Conservation (phyloP, 2,329 filamentous ascomycete species). For the Epichloe scottii region DNA sequence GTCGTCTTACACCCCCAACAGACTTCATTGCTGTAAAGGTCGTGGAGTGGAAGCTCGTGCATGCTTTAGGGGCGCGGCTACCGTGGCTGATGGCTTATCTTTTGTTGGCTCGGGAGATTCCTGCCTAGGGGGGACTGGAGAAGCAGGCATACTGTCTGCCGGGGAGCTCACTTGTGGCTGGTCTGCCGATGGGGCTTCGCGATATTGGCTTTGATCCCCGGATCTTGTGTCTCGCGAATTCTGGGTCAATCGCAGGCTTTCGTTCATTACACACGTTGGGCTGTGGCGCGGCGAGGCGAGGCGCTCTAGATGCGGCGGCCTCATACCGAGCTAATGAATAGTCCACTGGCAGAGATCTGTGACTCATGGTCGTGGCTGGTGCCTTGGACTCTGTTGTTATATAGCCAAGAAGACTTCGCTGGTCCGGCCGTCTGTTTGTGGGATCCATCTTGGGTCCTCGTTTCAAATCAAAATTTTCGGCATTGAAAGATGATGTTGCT, state of each 20-base stretch:
- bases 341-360: conserved; percentile 8
- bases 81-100: conserved; percentile 12
- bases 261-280: conserved; percentile 3
- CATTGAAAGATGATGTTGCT: conserved; percentile 4
- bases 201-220: conserved; percentile 21
- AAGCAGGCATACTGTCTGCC: conserved; percentile 42
- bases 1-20: conserved; percentile 29
- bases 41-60: conserved; percentile 37
- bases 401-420: conserved; percentile 31
- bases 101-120: conserved; percentile 11
- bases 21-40: conserved; percentile 31
- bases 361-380: conserved; percentile 4
- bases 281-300: conserved; percentile 5
- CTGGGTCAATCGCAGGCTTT: conserved; percentile 17
- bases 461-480: conserved; percentile 6
- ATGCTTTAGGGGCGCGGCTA: conserved; percentile 20
- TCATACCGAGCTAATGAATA: conserved; percentile 15
- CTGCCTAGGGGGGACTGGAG: conserved; percentile 39
- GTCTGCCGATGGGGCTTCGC: conserved; percentile 18
- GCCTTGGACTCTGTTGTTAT: conserved; percentile 17
- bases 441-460: conserved; percentile 15
- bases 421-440: conserved; percentile 23
- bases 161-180: conserved; percentile 15
- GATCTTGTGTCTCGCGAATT: conserved; percentile 29
- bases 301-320: conserved; percentile 13